Base-by-base conservation (phyloP, 352 stramenopile genomes). In the Phytophthora syringae region DNA sequence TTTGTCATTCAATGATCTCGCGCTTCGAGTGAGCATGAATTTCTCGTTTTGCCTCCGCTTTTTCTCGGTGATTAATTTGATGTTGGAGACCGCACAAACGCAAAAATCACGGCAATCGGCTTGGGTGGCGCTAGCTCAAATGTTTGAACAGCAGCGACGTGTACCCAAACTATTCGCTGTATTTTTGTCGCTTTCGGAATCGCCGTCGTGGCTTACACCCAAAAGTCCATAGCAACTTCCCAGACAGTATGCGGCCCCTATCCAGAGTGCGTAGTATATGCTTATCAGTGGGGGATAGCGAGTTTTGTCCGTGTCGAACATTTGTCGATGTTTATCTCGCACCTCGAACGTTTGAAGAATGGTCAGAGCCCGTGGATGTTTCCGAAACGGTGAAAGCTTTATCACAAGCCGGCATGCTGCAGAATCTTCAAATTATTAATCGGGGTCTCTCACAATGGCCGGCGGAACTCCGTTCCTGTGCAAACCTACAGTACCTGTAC, bases 351-450 rank as follows among this genome's bases (percentile, higher is more conserved):
- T 52, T 60, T 44, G 12, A 60, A 28, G 53, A 60, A 15, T 60
- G 53, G 53, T 20, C 32, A 11, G 6, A 27, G 13, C 56, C 77
- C 1, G 18, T 50, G 3, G 25, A 70, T 11, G 64, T 61, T n/a
- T 70, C 52, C 1, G 59, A 61, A 15, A 60, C 5, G 0, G 69
- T 78, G 0, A 24, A 74, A 13, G 18, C 48, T 4, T 51, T 78
- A 1, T 56, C 72, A 13, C 40, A 39, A 1, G 58, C 72, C 16
- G 77, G 77, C 1, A 52, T 67, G n/a, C 48, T 86, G 5, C 56
- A 53, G 2, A 67, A 64, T 5, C 39, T 86, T 9, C 74, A 84
- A 28, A 28, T 83, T n/a, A 71, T 76, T 37, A 82, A 86, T 39
- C 65, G 60, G 0, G 54, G 9, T 0, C 32, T 86, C 1, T 18